Base-by-base conservation (phyloP, 2,329 filamentous ascomycete genomes). In the Aspergillus aculeatinus region DNA sequence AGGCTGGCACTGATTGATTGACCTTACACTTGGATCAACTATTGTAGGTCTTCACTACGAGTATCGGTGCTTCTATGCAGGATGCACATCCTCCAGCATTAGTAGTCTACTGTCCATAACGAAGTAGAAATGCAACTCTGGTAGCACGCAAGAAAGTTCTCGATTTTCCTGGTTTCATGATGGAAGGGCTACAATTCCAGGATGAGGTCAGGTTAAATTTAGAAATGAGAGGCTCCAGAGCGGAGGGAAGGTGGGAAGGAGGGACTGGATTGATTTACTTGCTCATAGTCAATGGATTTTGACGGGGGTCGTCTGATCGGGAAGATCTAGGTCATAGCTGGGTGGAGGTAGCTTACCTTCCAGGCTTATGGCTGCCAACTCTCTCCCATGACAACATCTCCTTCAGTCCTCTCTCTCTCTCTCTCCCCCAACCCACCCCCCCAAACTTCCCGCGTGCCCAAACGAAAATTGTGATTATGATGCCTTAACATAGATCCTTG, bases 31-130 rank as follows among this genome's bases (percentile, higher is more conserved):
- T 53, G 42, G 44, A 44, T 39, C 51, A 39, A 27, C 54, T 60
- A 60, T 35, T 58, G 29, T 21, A 4, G 16, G 16, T 31, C 12
- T 19, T 44, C 16, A 19, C 39, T 44, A 31, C 27, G 27, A 51
- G 51, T 47, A 61, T 49, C 53, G 25, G 60, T 62, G 50, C 57
- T 62, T 60, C 57, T 27, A 57, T 60, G 57, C 56, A 57, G 53
- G 31, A 57, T 57, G 54, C 53, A 59, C 52, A 56, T 59, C 39
- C 51, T 27, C 27, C 50, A 35, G 33, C 5, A 35, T 23, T 23
- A 23, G 23, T 29, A 29, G 7, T 29, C 27, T 29, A 9, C 7
- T 29, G 27, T 29, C 27, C 27, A 9, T 29, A 2, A 29, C 27
- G 7, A 9, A 19, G 39, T 42, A 42, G 16, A 44, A n/a, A 44